Evolutionary conservation across 2,329 filamentous ascomycete species (phyloP).

Genomic region (Talaromyces funiculosus): DNA sequence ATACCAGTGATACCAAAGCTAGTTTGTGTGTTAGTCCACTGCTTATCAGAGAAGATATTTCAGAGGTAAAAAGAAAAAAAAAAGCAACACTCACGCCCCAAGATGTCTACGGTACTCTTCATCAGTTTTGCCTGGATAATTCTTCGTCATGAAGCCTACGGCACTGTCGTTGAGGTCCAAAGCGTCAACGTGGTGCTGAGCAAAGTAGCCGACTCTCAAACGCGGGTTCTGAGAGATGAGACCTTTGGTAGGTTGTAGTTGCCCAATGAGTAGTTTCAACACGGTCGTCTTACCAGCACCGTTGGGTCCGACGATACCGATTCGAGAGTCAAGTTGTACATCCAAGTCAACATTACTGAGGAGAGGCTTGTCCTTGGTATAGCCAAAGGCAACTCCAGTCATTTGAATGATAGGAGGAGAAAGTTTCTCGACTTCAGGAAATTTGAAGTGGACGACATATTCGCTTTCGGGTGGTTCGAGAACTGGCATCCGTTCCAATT

Average conservation of each 20-base stretch:
- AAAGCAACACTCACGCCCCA: conserved; percentile 78
- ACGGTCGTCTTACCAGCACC: conserved; percentile 98
- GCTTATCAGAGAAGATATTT: background rate
- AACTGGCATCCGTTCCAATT: conserved; percentile 92
- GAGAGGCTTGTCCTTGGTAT: conserved; percentile 70
- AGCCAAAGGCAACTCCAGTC: conserved; percentile 86
- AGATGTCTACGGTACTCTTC: conserved; percentile 96
- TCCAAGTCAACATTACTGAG: conserved; percentile 86
- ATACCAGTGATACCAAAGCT: conserved; percentile 76
- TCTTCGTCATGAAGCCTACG: conserved; percentile 93
- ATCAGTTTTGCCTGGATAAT: conserved; percentile 82
- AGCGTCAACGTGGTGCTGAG: conserved; percentile 96
- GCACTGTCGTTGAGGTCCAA: conserved; percentile 83
- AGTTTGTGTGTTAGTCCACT: background rate
- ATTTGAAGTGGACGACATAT: conserved; percentile 94
- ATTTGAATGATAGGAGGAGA: conserved; percentile 98
- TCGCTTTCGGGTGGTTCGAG: conserved; percentile 85
- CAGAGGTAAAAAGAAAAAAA: background rate
- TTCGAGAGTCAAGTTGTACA: conserved; percentile 94
- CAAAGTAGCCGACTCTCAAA: conserved; percentile 90
- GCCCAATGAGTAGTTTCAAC: conserved; percentile 92
- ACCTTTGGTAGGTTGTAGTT: conserved; percentile 68
- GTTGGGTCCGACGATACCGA: conserved; percentile 98
- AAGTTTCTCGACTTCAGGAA: conserved; percentile 95
- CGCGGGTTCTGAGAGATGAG: conserved; percentile 84